phyloP scores from a whole-genome alignment of 2,329 filamentous ascomycete species.

The Colletotrichum shisoi region DNA sequence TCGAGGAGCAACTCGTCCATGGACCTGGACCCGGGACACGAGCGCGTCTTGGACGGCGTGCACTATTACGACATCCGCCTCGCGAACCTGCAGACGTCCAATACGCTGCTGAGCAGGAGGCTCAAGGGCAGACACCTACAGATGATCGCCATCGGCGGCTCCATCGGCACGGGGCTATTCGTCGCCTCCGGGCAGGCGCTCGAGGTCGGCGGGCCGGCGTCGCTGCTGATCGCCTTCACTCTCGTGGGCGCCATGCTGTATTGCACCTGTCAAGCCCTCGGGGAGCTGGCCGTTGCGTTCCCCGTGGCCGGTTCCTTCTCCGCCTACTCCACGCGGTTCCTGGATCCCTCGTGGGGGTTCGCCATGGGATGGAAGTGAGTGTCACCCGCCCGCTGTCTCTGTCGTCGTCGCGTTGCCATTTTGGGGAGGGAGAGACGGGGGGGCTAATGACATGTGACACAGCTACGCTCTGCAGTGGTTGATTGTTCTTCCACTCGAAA shows the following conservation, averaged over 20 bases:
- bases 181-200: slow-evolving; percentile 81
- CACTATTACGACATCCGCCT: slow-evolving; percentile 65
- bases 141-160: slow-evolving; percentile 97
- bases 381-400: neutral
- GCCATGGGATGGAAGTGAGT: slow-evolving; percentile 92
- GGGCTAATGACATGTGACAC: slow-evolving; percentile 31
- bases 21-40: slow-evolving; percentile 44
- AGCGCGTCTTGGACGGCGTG: slow-evolving; percentile 49
- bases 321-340: slow-evolving; percentile 87
- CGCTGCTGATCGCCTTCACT: slow-evolving; percentile 77
- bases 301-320: slow-evolving; percentile 93
- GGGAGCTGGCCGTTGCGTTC: slow-evolving; percentile 89
- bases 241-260: slow-evolving; percentile 89
- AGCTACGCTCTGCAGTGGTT: slow-evolving; percentile 91
- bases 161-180: slow-evolving; percentile 89
- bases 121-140: slow-evolving; percentile 87
- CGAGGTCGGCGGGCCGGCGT: slow-evolving; percentile 76
- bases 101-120: slow-evolving; percentile 76
- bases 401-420: neutral
- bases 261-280: slow-evolving; percentile 88
- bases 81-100: slow-evolving; percentile 76
- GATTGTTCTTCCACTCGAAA: slow-evolving; percentile 80
- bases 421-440: too few relatives aligned
- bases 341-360: slow-evolving; percentile 94
- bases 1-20: slow-evolving; percentile 52